Base-by-base conservation (phyloP, 2,329 filamentous ascomycete species). In the Fusarium odoratissimum region DNA sequence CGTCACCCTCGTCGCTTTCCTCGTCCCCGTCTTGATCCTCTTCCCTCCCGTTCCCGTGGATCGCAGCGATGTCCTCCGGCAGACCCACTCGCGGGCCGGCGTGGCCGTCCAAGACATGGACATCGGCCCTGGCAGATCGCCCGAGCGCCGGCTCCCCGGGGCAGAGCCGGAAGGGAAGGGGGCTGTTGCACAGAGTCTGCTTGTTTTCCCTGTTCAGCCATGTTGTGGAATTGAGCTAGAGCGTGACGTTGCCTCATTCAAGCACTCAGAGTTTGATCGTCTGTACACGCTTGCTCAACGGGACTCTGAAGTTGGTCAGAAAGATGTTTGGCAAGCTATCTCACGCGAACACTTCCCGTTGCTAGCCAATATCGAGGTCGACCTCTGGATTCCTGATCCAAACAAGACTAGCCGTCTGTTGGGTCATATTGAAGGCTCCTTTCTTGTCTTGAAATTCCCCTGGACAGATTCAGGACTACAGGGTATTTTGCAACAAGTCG, bases 131-230 rank as follows among this genome's bases (percentile, higher is more conserved):
- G 79, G 79, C 60, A 57, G 69, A 57, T 75, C 72, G 40, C 60
- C 70, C 37, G 64, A 64, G 51, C 76, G 76, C 44, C 64, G 69
- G 49, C 56, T 69, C 30, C 73, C 74, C 33, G 61, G 75, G 17
- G 67, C 68, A 54, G 61, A 75, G 71, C 70, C 75, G 37, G 64
- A 76, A 13, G 67, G 69, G 52, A 64, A 76, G 72, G 40, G 64
- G 38, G 55, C 76, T 64, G 67, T 61, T 25, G 79, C 88, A 57
- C 82, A 94, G 80, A 93, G 92, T 61, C 84, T 97, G 57, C 91
- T 91, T 83, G 88, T 95, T 67, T 95, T 96, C 80, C 95, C 95
- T 2, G 83, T 97, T 80, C 95, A 97, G 83, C 94, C 92, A 63
- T 97, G 94, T 80, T 86, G 84, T 62, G 93, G 92, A 33, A 90